Conservation (phyloP, 371 early-diverging fungal genomes). For the Saksenaea oblongispora region DNA sequence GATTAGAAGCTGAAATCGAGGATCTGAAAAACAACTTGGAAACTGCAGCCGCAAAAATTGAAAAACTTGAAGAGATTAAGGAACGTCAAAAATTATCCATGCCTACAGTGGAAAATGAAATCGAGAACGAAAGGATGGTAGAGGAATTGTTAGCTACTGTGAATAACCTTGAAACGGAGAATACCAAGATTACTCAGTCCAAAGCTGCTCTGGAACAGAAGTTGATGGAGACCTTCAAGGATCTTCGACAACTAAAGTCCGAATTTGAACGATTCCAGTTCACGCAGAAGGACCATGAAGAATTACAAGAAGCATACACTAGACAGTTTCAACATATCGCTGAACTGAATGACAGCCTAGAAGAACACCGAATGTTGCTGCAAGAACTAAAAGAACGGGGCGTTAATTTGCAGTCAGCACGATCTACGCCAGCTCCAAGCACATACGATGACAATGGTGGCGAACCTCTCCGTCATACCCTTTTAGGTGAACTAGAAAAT, state of each 20-base stretch:
- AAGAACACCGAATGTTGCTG: constrained; percentile 30
- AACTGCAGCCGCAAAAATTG: constrained; percentile 22
- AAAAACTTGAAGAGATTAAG: constrained; percentile 21
- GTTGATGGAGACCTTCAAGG: constrained; percentile 14
- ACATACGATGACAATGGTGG: neutral
- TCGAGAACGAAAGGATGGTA: constrained; percentile 4
- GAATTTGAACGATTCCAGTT: constrained; percentile 25
- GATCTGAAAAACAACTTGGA: constrained; percentile 21
- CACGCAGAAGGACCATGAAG: constrained; percentile 21
- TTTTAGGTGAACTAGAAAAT: constrained; percentile 16
- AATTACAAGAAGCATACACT: constrained; percentile 25
- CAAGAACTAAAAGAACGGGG: constrained; percentile 17
- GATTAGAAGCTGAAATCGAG: constrained; percentile 22
- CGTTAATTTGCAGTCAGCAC: constrained; percentile 2
- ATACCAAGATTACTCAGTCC: constrained; percentile 32
- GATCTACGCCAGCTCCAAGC: constrained; percentile 13
- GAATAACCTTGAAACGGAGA: constrained; percentile 22
- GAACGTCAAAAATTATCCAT: constrained; percentile 3
- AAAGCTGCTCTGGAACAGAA: constrained; percentile 37
- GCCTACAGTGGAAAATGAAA: neutral
- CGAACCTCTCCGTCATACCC: constrained; percentile 4
- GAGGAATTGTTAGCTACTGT: constrained; percentile 5
- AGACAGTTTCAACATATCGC: constrained; percentile 25
- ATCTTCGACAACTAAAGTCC: constrained; percentile 24
- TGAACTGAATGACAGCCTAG: constrained; percentile 27